Evolutionary conservation across 108 stramenopile genomes (phyloP), one percentile per base, ranked within the genome.

Genomic region (Bacterosira constricta): DNA sequence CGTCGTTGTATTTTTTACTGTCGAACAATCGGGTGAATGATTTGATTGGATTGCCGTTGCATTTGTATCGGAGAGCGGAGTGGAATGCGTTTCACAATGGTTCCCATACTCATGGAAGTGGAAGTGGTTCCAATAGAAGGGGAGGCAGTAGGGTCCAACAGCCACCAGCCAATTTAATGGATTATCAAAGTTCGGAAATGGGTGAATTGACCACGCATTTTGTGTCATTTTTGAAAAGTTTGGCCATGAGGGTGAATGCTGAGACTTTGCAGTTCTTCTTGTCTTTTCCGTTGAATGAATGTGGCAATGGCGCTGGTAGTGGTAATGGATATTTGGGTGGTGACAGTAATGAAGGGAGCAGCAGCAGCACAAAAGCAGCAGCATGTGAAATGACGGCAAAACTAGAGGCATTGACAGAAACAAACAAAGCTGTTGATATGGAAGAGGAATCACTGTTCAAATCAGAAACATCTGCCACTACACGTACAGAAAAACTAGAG

Each of bases 201-300:
- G 79, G 85, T 12, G 94, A 95, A 70, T 46, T 95, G 59, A 80
- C 88, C 10, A 95, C 90, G 0, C 88, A 90, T 50, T 91, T 90
- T 82, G 88, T 95, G 8, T 82, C 82, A 7, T 92, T 95, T 71
- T 75, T 95, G 35, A 95, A 95, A 57, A 89, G 89, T 29, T 67
- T 95, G 64, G 91, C 90, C 13, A 76, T 95, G 90, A 81, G 91
- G 59, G 88, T 95, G 82, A 95, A 90, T 77, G 69, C 83, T 3
- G 91, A 95, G 69, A 95, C 94, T 5, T 64, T 95, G 63, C 94
- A 95, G 49, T 95, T 95, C 76, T 95, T 86, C 64, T 66, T 95
- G 50, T 83, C 82, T 31, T 92, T 88, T 73, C 88, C 91, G 0
- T 5, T 53, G 20, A 36, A 63, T 32, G 27, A 23, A 32, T 15